A percentile compares a stretch with the other conserved stretches of the same genome.
Evolutionary conservation across 106 monocot species (phyloP).

Genomic region (Ottelia alismoides): DNA sequence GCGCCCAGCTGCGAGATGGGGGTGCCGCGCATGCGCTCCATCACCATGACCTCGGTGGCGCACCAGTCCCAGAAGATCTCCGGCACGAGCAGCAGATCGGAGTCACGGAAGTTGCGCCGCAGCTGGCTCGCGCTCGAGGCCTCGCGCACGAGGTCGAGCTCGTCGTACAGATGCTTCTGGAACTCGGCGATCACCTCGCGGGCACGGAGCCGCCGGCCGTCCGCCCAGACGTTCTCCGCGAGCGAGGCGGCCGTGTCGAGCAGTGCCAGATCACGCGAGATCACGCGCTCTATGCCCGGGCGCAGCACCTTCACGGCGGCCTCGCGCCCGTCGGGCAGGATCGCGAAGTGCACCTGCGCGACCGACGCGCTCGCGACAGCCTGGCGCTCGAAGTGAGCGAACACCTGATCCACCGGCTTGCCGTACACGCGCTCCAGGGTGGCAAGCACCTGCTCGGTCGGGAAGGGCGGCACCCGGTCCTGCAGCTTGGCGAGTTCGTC

Average conservation of each 20-base stretch:
- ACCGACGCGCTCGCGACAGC: not conserved
- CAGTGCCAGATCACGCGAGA: not conserved
- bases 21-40: not conserved
- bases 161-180: not conserved
- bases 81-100: not conserved
- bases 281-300: not conserved
- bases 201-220: not conserved
- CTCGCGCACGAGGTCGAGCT: not conserved
- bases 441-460: not conserved
- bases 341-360: not conserved
- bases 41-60: not conserved
- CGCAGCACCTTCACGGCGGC: not conserved
- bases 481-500: not conserved
- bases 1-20: not conserved
- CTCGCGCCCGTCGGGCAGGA: not conserved
- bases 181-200: not conserved
- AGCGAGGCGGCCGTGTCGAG: not conserved
- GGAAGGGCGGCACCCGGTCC: not conserved
- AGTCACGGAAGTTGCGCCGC: not conserved
- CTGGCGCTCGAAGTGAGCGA: not conserved
- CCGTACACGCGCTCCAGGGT: not conserved
- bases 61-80: not conserved
- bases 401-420: not conserved
- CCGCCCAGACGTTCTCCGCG: not conserved
- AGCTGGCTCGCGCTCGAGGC: not conserved